Conservation (phyloP, 2,329 filamentous ascomycete species). For the Calonectria crousiana region DNA sequence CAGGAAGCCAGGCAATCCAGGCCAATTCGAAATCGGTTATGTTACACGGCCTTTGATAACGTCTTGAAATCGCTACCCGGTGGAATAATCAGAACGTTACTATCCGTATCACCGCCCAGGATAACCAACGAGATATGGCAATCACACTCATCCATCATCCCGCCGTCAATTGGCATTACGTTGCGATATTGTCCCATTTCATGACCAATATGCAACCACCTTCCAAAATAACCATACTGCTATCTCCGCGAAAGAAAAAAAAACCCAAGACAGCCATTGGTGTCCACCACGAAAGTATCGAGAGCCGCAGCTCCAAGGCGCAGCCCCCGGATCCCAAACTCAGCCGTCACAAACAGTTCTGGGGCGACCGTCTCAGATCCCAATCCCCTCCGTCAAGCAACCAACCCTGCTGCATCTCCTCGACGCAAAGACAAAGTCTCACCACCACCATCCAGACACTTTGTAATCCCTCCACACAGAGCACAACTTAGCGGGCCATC, state of each 20-base stretch:
- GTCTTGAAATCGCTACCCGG: constrained; percentile 11
- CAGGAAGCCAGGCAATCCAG: constrained; percentile 6
- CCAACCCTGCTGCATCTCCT: constrained; percentile 13
- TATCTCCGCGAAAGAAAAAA: neutral
- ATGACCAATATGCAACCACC: constrained; percentile 18
- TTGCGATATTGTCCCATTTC: constrained; percentile 18
- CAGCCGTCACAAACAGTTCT: constrained; percentile 14
- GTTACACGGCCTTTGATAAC: constrained; percentile 24
- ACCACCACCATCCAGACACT: constrained; percentile 26
- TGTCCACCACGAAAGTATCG: constrained; percentile 13
- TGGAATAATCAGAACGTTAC: neutral
- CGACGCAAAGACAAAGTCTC: constrained; percentile 30
- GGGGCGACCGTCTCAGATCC: constrained; percentile 21
- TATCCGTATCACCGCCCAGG: constrained; percentile 1
- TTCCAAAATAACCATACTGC: constrained; percentile 1
- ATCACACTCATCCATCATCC: constrained; percentile 15
- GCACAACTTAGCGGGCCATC: constrained; percentile 1
- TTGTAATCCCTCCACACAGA: constrained; percentile 15
- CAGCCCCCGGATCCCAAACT: constrained; percentile 19
- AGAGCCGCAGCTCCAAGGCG: constrained; percentile 24
- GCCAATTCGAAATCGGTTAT: neutral
- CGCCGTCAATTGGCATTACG: constrained; percentile 24
- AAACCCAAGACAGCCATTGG: constrained; percentile 10
- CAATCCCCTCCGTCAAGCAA: constrained; percentile 12
- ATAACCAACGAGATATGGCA: constrained; percentile 14